These are phyloP conservation scores for Ziziphus jujuba DNA, from an alignment of 306 rosid species.

Conservation along the genomic window DNA sequence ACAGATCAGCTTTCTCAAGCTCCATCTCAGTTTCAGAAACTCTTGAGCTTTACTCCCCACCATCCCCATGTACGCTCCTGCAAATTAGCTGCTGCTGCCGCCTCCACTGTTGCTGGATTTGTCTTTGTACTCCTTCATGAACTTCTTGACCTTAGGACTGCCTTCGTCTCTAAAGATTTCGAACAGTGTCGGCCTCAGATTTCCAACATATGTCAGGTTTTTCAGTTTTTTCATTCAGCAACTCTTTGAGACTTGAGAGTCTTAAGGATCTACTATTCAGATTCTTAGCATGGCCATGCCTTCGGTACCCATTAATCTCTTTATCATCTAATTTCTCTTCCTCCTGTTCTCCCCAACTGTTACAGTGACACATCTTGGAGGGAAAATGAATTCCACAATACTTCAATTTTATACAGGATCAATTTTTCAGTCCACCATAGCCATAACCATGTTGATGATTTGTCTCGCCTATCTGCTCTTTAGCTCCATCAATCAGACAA, in stretches of 20 bases:
- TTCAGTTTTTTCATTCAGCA: constrained; percentile 90
- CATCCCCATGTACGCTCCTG: constrained; percentile 50
- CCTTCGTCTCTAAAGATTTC: constrained; percentile 66
- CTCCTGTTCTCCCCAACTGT: constrained; percentile 29
- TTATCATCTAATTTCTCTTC: constrained; percentile 42
- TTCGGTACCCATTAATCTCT: constrained; percentile 48
- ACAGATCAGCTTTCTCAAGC: constrained; percentile 51
- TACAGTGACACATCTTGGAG: constrained; percentile 33
- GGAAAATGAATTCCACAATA: constrained; percentile 81
- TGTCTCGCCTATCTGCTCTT: constrained; percentile 81
- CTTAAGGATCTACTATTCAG: constrained; percentile 67
- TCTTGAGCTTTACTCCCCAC: constrained; percentile 78
- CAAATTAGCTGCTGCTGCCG: no score
- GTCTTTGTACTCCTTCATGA: no score
- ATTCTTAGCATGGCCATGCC: constrained; percentile 29
- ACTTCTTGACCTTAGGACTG: constrained; percentile 79
- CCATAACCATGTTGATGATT: constrained; percentile 17
- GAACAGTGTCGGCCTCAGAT: constrained; percentile 79
- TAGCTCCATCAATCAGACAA: constrained; percentile 59
- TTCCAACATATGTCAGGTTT: constrained; percentile 85
- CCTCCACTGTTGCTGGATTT: no score
- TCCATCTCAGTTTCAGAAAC: constrained; percentile 53
- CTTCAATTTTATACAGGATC: constrained; percentile 56
- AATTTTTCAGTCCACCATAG: constrained; percentile 54
- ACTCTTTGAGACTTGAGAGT: constrained; percentile 71